phyloP scores from a whole-genome alignment of 371 early-diverging fungal species.

The Mortierella sp. region DNA sequence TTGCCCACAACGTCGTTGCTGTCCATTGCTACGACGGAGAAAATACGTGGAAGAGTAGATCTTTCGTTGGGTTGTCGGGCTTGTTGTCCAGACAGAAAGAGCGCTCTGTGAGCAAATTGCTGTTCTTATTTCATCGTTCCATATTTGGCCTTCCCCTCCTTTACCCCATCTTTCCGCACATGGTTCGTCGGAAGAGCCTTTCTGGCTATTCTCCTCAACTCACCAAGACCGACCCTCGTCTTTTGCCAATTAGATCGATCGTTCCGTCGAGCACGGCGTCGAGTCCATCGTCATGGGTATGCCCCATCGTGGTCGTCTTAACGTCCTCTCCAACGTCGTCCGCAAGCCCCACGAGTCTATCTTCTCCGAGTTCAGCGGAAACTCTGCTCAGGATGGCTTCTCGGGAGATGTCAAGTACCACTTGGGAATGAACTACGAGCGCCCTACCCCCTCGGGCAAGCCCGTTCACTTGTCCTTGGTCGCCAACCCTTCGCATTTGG shows the following conservation, averaged over 20 bases:
- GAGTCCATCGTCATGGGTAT: slow-evolving; percentile 97
- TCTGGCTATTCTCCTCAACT: slow-evolving; percentile 11
- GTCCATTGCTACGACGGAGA: background rate
- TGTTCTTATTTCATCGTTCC: slow-evolving; percentile 12
- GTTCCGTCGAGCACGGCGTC: slow-evolving; percentile 93
- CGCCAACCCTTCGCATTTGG: slow-evolving; percentile 98
- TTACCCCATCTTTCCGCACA: slow-evolving; percentile 13
- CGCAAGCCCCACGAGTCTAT: slow-evolving; percentile 98
- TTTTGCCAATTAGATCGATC: slow-evolving; percentile 78
- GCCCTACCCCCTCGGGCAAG: slow-evolving; percentile 96
- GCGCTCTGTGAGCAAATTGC: slow-evolving; percentile 15
- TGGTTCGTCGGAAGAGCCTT: slow-evolving; percentile 8
- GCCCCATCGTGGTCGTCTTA: slow-evolving; percentile 98
- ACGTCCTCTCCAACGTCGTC: slow-evolving; percentile 98
- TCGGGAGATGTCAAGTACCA: slow-evolving; percentile 99
- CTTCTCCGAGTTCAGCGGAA: slow-evolving; percentile 96
- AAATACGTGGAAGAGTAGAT: background rate
- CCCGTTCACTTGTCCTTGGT: slow-evolving; percentile 95
- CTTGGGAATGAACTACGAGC: slow-evolving; percentile 96
- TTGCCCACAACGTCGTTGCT: background rate
- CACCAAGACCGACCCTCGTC: background rate
- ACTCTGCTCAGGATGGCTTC: slow-evolving; percentile 86
- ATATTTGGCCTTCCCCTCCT: slow-evolving; percentile 15
- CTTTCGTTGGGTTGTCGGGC: background rate
- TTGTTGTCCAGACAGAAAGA: slow-evolving; percentile 1